Percentiles rank a stretch among this genome's conserved stretches.
Conservation (phyloP, 163 green algal species). For the Chlorella variabilis region DNA sequence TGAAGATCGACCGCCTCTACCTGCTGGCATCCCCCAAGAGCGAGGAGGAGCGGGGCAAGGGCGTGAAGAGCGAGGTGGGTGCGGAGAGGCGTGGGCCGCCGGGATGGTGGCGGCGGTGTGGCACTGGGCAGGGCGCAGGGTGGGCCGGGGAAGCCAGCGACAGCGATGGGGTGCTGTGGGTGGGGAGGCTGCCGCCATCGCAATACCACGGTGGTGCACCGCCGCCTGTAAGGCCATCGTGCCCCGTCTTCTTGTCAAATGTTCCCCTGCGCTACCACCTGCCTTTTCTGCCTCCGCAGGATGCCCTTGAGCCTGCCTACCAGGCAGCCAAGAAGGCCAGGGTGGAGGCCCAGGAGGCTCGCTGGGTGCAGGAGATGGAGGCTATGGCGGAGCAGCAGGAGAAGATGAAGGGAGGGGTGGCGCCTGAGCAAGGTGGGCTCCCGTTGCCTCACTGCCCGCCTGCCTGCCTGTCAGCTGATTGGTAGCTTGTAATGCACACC, state of each 20-base stretch:
- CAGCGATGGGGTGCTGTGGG: too few relatives aligned
- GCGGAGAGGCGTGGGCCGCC: constrained; percentile 7
- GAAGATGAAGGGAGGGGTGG: not conserved
- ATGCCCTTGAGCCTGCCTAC: constrained; percentile 64
- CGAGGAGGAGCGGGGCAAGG: constrained; percentile 49
- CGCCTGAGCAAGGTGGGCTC: not conserved
- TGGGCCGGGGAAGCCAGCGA: too few relatives aligned
- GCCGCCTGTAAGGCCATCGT: too few relatives aligned
- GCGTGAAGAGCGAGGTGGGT: constrained; percentile 37
- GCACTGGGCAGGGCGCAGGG: too few relatives aligned
- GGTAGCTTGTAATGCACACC: too few relatives aligned
- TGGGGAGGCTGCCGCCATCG: too few relatives aligned
- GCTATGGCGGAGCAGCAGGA: constrained; percentile 14
- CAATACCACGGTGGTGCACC: too few relatives aligned
- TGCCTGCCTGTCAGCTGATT: too few relatives aligned
- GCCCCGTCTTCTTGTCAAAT: not conserved
- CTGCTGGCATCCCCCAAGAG: constrained; percentile 76
- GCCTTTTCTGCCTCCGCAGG: constrained; percentile 59
- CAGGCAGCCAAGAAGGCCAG: constrained; percentile 60
- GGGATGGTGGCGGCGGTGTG: not conserved
- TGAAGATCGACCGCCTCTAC: constrained; percentile 93
- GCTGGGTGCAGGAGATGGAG: constrained; percentile 42
- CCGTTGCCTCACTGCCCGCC: too few relatives aligned
- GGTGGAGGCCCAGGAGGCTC: constrained; percentile 37
- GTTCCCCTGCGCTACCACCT: too few relatives aligned